Evolutionary conservation across 2,329 filamentous ascomycete species (phyloP).

Genomic region (Sarocladium strictum): DNA sequence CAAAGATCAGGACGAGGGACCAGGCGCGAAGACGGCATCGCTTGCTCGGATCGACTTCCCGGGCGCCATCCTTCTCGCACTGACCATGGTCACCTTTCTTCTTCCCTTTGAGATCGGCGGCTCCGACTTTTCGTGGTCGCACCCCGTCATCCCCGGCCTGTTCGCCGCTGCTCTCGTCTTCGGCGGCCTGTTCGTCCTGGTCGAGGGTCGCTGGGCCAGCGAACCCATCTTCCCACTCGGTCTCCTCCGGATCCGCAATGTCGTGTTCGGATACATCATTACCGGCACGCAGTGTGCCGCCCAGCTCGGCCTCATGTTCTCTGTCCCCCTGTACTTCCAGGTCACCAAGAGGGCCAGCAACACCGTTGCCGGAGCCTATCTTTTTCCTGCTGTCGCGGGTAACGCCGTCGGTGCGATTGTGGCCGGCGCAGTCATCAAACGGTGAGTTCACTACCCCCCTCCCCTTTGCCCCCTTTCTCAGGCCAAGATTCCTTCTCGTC

Average conservation of each 20-base stretch:
- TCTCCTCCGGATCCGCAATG: constrained; percentile 53
- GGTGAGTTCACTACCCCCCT: constrained; percentile 18
- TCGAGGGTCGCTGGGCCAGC: neutral
- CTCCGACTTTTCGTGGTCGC: constrained; percentile 63
- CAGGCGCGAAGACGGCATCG: constrained; percentile 1
- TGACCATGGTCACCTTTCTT: constrained; percentile 60
- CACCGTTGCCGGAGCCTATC: constrained; percentile 55
- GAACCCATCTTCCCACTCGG: constrained; percentile 53
- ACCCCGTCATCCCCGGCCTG: constrained; percentile 47
- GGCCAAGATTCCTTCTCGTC: too few species aligned
- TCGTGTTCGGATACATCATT: constrained; percentile 48
- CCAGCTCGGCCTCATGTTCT: constrained; percentile 47
- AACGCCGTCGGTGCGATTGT: neutral
- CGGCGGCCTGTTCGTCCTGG: constrained; percentile 53
- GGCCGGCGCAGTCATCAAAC: constrained; percentile 38
- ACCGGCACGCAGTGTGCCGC: constrained; percentile 11
- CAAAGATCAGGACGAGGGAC: constrained; percentile 55
- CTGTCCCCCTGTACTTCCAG: constrained; percentile 74
- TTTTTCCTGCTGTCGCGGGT: constrained; percentile 57
- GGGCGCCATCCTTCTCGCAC: constrained; percentile 60
- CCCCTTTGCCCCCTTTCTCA: too few species aligned
- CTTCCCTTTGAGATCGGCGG: constrained; percentile 63
- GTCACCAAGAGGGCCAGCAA: constrained; percentile 60
- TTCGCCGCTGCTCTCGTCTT: constrained; percentile 63
- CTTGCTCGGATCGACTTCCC: constrained; percentile 66